Conservation (phyloP, 2,329 filamentous ascomycete species). For the Emericellopsis atlantica region DNA sequence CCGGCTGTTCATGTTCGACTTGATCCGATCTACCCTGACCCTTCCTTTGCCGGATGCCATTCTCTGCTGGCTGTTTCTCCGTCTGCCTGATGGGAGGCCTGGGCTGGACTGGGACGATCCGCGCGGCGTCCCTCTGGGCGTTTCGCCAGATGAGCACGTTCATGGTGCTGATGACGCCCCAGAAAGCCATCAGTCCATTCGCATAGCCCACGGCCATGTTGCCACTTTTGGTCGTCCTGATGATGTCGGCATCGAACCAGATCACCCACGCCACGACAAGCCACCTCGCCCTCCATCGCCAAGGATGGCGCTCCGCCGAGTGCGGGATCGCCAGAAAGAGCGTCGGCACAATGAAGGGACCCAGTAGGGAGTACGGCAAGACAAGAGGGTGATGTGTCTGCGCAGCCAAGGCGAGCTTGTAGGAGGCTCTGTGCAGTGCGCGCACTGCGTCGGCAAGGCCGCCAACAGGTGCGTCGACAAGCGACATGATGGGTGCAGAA, state of each 20-base stretch:
- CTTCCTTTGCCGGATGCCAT: constrained; percentile 9
- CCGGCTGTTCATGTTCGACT: too few species aligned
- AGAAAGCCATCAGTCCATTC: constrained; percentile 34
- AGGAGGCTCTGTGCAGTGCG: constrained; percentile 20
- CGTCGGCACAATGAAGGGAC: constrained; percentile 32
- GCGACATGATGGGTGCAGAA: too few species aligned
- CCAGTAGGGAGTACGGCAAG: constrained; percentile 36
- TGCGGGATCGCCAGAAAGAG: constrained; percentile 46
- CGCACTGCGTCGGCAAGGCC: constrained; percentile 13
- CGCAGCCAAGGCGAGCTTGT: constrained; percentile 20
- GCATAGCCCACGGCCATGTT: constrained; percentile 39
- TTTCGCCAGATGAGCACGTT: constrained; percentile 38
- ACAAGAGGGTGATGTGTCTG: constrained; percentile 33
- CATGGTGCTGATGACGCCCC: constrained; percentile 35
- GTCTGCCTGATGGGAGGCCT: not conserved
- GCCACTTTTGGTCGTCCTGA: constrained; percentile 29
- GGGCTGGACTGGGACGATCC: constrained; percentile 20
- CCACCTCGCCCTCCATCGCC: constrained; percentile 37
- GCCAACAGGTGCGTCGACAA: too few species aligned
- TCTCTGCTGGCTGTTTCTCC: not conserved
- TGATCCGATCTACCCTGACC: not conserved
- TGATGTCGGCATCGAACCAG: constrained; percentile 28
- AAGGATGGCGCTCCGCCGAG: constrained; percentile 21
- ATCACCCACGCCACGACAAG: constrained; percentile 30
- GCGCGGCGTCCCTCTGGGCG: constrained; percentile 43